These are phyloP conservation scores for Phytophthora chlamydospora DNA, from an alignment of 352 stramenopile species.

Conservation along the genomic window DNA sequence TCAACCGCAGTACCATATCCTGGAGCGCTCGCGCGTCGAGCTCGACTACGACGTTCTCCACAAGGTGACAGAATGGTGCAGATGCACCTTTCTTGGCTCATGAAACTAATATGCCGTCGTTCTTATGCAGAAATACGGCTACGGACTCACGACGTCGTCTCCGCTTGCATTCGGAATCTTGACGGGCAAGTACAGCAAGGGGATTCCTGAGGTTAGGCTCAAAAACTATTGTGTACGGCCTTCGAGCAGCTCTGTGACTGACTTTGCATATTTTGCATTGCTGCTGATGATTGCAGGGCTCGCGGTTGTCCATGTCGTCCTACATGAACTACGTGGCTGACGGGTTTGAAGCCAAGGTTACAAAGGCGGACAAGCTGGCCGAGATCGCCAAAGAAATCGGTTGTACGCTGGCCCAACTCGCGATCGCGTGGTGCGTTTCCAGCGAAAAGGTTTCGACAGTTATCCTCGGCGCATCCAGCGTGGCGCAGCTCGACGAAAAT, in stretches of 20 bases:
- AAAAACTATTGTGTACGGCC: too few species aligned
- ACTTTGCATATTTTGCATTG: too few species aligned
- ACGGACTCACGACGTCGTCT: constrained; percentile 75
- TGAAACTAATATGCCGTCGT: too few species aligned
- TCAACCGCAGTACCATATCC: constrained; percentile 75
- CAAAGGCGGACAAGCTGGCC: constrained; percentile 40
- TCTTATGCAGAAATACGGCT: constrained; percentile 57
- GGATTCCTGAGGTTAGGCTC: constrained; percentile 44
- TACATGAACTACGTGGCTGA: constrained; percentile 46
- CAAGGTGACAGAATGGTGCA: constrained; percentile 25
- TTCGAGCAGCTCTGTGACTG: too few species aligned
- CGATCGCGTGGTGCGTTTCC: constrained; percentile 58
- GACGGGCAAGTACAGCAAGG: constrained; percentile 80
- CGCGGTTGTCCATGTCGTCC: constrained; percentile 44
- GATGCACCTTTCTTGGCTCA: too few species aligned
- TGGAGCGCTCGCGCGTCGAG: constrained; percentile 68
- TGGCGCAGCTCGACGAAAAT: constrained; percentile 61
- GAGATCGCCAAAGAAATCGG: constrained; percentile 42
- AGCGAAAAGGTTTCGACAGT: constrained; percentile 60
- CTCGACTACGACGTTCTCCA: constrained; percentile 67
- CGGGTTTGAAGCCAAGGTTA: constrained; percentile 31
- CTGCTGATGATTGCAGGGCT: constrained; percentile 41
- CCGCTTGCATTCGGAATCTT: constrained; percentile 67
- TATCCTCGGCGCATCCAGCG: constrained; percentile 56
- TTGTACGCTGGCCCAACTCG: constrained; percentile 51